Percentiles rank a stretch among this genome's conserved stretches.
phyloP scores from a whole-genome alignment of 2,329 filamentous ascomycete genomes.

The Kalmusia sp. region DNA sequence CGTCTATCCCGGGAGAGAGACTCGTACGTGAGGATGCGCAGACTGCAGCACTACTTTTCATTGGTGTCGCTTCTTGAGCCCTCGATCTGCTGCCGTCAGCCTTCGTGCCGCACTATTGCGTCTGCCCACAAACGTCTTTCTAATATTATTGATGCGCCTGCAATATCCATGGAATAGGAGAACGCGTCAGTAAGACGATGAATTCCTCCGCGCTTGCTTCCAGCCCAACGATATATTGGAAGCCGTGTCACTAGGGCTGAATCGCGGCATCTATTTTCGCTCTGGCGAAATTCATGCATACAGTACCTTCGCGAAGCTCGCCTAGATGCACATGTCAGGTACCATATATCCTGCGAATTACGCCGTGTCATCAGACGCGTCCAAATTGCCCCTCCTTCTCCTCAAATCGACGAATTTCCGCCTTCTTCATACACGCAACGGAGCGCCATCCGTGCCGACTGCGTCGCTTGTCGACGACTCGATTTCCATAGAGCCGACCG shows the following conservation, averaged over 20 bases:
- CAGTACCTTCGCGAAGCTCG: not conserved
- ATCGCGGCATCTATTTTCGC: conserved; percentile 4
- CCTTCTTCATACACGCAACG: too few relatives aligned
- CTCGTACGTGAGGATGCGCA: not conserved
- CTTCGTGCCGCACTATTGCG: not conserved
- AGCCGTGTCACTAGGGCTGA: conserved; percentile 7
- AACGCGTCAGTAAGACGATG: conserved; percentile 5
- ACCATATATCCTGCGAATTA: conserved; percentile 8
- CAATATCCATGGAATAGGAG: not conserved
- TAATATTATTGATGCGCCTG: not conserved
- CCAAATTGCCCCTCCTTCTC: not conserved
- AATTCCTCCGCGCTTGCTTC: not conserved
- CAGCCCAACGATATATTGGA: conserved; percentile 7
- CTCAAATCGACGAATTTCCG: conserved; percentile 1
- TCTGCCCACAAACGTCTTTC: not conserved
- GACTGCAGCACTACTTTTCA: not conserved
- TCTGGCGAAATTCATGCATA: conserved; percentile 6
- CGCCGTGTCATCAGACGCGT: not conserved
- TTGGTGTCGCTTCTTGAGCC: not conserved
- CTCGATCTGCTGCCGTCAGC: conserved; percentile 9
- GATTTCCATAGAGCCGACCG: conserved; percentile 7
- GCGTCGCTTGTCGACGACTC: not conserved
- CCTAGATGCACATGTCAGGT: conserved; percentile 7
- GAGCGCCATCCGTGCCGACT: too few relatives aligned
- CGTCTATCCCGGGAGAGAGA: not conserved